Evolutionary conservation across 2,329 filamentous ascomycete genomes (phyloP).

Genomic region (Diaporthe aspalathi): DNA sequence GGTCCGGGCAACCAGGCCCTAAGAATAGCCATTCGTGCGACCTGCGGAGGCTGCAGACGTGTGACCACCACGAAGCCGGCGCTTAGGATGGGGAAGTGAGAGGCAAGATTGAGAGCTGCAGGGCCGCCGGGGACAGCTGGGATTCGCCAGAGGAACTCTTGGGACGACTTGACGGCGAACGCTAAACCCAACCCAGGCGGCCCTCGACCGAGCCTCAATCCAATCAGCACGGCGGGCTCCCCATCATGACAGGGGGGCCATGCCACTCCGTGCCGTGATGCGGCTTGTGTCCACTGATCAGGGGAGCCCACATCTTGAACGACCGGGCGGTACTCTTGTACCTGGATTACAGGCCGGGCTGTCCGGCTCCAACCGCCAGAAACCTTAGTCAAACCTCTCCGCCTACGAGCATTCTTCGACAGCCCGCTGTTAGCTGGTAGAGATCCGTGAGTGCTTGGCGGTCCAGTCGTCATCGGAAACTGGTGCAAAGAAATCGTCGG

Average conservation of each 20-base stretch:
- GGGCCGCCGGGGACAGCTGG: constrained; percentile 20
- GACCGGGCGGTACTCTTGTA: not conserved
- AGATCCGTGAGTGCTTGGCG: constrained; percentile 1
- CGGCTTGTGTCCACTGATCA: constrained; percentile 21
- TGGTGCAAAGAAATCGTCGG: not conserved
- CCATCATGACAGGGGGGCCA: constrained; percentile 12
- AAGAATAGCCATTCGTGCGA: constrained; percentile 36
- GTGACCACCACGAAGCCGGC: constrained; percentile 38
- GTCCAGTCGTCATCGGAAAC: constrained; percentile 14
- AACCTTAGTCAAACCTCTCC: constrained; percentile 25
- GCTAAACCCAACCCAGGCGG: constrained; percentile 30
- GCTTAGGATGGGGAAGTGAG: constrained; percentile 38
- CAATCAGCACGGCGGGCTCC: constrained; percentile 27
- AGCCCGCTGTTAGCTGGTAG: constrained; percentile 13
- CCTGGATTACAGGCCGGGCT: constrained; percentile 11
- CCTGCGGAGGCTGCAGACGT: constrained; percentile 37
- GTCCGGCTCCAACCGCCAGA: constrained; percentile 21
- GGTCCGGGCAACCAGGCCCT: constrained; percentile 20
- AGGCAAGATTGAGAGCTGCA: constrained; percentile 37
- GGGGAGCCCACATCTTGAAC: constrained; percentile 2
- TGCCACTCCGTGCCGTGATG: constrained; percentile 29
- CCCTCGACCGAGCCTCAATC: constrained; percentile 30
- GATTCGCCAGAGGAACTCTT: constrained; percentile 36
- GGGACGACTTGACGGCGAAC: not conserved
- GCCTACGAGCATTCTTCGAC: not conserved